Base-by-base conservation (phyloP, 1,284 basidiomycete genomes). In the Cryptococcus maquisensis region DNA sequence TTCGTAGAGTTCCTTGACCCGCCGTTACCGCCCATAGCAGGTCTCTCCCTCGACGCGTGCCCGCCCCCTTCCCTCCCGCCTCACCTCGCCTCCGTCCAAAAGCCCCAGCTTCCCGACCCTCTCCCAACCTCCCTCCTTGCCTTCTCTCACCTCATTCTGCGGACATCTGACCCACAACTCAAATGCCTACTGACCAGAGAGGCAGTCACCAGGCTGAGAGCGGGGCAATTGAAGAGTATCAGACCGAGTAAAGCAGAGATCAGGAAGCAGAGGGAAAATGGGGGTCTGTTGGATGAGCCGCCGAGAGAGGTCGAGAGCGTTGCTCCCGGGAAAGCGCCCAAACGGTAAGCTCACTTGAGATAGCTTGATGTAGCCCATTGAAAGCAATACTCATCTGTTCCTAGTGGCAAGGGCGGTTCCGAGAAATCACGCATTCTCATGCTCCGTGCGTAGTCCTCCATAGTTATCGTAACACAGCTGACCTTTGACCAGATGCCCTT, bases 381-480 rank as follows among this genome's bases (percentile, higher is more conserved):
- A 15, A n/a, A 6, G 23, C 28, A 23, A 20, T 15, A n/a, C 18
- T 24, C 15, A 46, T 35, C 5, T 49, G 18, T 3, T 21, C 24
- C 1, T 39, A 72, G 86, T 47, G 81, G 81, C 0, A 79, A 79
- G 43, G 81, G 79, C 7, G 81, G 81, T 1, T 76, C 74, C 3
- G 75, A 80, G 43, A 85, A 84, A 71, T 88, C 83, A 62, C 78
- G 86, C 20, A 85, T 87, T 3, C 82, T 85, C 4, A 83, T 91
- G 83, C 77, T 93, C 20, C 81, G 91, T 76, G 44, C 59, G 68
- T 65, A 2, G 6, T 43, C 32, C 18, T 24, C 8, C 23, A 26
- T 28, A 15, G 15, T 28, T 9, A 12, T 47, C 20, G 10, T 35
- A 32, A 18, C 10, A 13, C 16, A 6, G 5, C 28, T 32, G 7